A percentile compares a stretch with the other conserved stretches of the same genome.
Conservation (phyloP, 352 stramenopile genomes). For the Globisporangium mamillatum region DNA sequence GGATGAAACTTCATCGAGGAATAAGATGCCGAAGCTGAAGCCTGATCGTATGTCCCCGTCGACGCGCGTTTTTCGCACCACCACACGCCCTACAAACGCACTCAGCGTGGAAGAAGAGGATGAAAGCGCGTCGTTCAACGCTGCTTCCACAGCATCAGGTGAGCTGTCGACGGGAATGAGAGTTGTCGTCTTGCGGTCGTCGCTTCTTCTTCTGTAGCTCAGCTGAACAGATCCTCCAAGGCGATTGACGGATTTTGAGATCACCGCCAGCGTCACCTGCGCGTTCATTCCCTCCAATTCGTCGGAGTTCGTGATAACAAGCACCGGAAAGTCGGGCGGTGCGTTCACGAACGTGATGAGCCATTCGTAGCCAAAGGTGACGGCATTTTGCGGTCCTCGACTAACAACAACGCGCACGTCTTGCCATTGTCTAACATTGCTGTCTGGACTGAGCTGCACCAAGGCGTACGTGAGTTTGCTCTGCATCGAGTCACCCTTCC, state of each 20-base stretch:
- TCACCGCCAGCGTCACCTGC: slow-evolving; percentile 8
- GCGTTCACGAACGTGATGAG: slow-evolving; percentile 29
- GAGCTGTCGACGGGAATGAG: slow-evolving; percentile 12
- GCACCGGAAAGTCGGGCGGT: slow-evolving; percentile 23
- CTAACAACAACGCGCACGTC: slow-evolving; percentile 12
- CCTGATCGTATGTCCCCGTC: slow-evolving; percentile 6
- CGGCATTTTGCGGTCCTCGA: slow-evolving; percentile 7
- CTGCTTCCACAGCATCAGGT: slow-evolving; percentile 8
- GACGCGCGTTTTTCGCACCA: slow-evolving; percentile 14
- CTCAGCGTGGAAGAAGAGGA: background rate
- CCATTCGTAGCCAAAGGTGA: slow-evolving; percentile 19
- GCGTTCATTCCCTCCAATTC: slow-evolving; percentile 5
- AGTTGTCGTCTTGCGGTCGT: background rate
- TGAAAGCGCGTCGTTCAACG: slow-evolving; percentile 13
- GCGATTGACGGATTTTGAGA: slow-evolving; percentile 17
- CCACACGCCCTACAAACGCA: slow-evolving; percentile 6
- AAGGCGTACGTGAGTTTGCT: slow-evolving; percentile 19
- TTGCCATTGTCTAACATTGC: background rate
- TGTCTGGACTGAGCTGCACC: background rate
- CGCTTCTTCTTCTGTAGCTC: slow-evolving; percentile 7
- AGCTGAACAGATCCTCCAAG: slow-evolving; percentile 23
- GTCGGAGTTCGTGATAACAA: slow-evolving; percentile 14
- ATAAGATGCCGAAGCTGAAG: slow-evolving; percentile 17
- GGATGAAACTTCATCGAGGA: slow-evolving; percentile 13
- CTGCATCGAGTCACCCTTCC: slow-evolving; percentile 31